Conservation (phyloP, 1,284 basidiomycete genomes). For the Naganishia cerealis region DNA sequence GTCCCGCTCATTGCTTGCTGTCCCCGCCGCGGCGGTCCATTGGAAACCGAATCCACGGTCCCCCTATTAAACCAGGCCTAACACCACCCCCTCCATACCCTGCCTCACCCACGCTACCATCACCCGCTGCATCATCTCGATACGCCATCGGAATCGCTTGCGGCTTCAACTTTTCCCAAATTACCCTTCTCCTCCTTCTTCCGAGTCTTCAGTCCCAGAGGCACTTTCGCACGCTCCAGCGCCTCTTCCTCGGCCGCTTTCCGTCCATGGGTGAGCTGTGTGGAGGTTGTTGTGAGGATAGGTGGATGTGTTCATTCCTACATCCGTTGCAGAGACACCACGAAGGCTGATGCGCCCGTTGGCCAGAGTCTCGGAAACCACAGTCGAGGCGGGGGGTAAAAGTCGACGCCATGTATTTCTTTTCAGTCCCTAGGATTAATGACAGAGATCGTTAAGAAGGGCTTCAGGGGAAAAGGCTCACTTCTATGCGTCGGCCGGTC, state of each 20-base stretch:
- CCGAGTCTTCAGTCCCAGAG: conserved; percentile 40
- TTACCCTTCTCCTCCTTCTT: conserved; percentile 37
- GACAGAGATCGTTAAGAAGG: too few species aligned
- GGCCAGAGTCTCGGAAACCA: conserved; percentile 53
- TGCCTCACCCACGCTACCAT: neutral
- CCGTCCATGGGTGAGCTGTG: conserved; percentile 39
- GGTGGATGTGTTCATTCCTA: conserved; percentile 48
- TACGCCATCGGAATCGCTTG: conserved; percentile 28
- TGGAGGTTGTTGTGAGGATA: conserved; percentile 45
- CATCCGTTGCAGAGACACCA: conserved; percentile 50
- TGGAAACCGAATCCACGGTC: conserved; percentile 2
- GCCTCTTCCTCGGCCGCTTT: conserved; percentile 45
- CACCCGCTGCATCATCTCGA: neutral
- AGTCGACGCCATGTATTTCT: too few species aligned
- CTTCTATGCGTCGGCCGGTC: conserved; percentile 10
- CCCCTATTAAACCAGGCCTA: neutral
- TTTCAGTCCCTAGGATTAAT: too few species aligned
- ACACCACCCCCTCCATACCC: conserved; percentile 18
- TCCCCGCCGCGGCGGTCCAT: conserved; percentile 1
- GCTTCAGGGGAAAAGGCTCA: neutral
- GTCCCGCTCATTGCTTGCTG: conserved; percentile 10
- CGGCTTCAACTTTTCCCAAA: conserved; percentile 32
- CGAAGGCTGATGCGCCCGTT: conserved; percentile 53
- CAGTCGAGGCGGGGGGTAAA: conserved; percentile 55
- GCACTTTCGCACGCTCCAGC: conserved; percentile 43